Base-by-base conservation (phyloP, 2,329 filamentous ascomycete species). In the Paraphoma sp. region DNA sequence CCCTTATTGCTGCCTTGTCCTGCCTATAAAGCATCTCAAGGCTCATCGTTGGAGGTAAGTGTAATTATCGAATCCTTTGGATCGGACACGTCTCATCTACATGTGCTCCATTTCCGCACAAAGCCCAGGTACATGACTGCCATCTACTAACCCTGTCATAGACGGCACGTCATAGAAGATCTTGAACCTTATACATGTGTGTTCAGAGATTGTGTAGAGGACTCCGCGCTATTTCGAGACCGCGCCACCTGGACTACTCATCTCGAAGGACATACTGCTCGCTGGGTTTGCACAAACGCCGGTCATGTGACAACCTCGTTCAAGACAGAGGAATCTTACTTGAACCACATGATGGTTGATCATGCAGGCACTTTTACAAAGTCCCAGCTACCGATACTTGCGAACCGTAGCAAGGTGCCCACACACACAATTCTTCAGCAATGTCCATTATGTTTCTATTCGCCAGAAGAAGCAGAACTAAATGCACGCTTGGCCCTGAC, bases 1-100 rank as follows among this genome's bases (percentile, higher is more conserved):
- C 41, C 60, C 57, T 7, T 61, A 59, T 43, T 63, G 60, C 42
- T 61, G 51, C 18, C 46, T 49, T 16, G 48, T 63, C 12, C 48
- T 56, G n/a, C 55, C 58, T 14, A 40, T 51, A 7, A 46, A 30
- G 38, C 33, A 58, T 30, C 30, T 48, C 8, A 52, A 45, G 23
- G 47, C 48, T 14, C n/a, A 23, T 14, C 51, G 49, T 23, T 61
- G 58, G 58, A 61, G 56, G 55, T 51, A 33, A n/a, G 18, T 23
- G 3, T 23, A 23, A 23, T 23, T 23, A 23, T 5, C 5, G 23
- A 23, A 23, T 23, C 23, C 23, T 23, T 23, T 23, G 5, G 23
- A 23, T 23, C 23, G 5, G 23, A 23, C 23, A 23, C 23, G 23
- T 5, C 23, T 3, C 2, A 23, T 23, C 5, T 5, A 23, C 23